Percentiles rank a stretch among this genome's conserved stretches.
phyloP scores from a whole-genome alignment of 495 filamentous ascomycete genomes.

The Rhypophila decipiens region DNA sequence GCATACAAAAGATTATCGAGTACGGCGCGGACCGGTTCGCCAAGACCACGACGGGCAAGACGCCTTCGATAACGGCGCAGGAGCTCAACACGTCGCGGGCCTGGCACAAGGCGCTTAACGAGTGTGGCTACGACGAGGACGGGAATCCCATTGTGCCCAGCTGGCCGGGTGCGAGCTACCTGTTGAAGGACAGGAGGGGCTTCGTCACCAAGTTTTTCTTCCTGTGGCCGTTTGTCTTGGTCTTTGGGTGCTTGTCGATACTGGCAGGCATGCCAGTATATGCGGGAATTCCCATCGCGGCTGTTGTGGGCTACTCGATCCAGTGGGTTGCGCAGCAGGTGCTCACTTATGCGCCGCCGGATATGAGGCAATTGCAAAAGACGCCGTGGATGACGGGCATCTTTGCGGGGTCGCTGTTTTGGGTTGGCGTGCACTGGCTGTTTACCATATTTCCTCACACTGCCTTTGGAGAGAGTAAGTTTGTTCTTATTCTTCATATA shows the following conservation, averaged over 20 bases:
- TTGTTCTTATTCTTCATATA: not conserved
- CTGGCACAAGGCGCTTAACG: slow-evolving; percentile 78
- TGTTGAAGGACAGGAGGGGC: slow-evolving; percentile 63
- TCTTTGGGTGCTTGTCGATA: slow-evolving; percentile 64
- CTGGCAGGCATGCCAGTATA: slow-evolving; percentile 69
- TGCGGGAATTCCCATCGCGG: slow-evolving; percentile 62
- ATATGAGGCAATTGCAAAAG: slow-evolving; percentile 81
- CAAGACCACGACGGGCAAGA: slow-evolving; percentile 80
- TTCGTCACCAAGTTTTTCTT: slow-evolving; percentile 88
- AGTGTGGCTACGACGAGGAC: slow-evolving; percentile 76
- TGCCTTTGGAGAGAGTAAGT: slow-evolving; percentile 27
- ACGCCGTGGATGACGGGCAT: slow-evolving; percentile 92
- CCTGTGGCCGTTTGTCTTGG: slow-evolving; percentile 72
- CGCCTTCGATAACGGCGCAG: slow-evolving; percentile 71
- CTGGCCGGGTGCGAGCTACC: slow-evolving; percentile 49
- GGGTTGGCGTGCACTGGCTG: slow-evolving; percentile 71
- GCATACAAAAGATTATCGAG: slow-evolving; percentile 86
- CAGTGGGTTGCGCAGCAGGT: slow-evolving; percentile 75
- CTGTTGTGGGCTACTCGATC: slow-evolving; percentile 59
- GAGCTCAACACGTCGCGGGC: slow-evolving; percentile 82
- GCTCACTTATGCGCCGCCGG: slow-evolving; percentile 69
- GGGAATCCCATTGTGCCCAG: slow-evolving; percentile 58
- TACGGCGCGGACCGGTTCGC: slow-evolving; percentile 90
- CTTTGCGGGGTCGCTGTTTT: slow-evolving; percentile 81
- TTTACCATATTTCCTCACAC: slow-evolving; percentile 64